A percentile compares a stretch with the other conserved stretches of the same genome.
phyloP scores from a whole-genome alignment of 345 rosid genomes.

The Moricandia arvensis region DNA sequence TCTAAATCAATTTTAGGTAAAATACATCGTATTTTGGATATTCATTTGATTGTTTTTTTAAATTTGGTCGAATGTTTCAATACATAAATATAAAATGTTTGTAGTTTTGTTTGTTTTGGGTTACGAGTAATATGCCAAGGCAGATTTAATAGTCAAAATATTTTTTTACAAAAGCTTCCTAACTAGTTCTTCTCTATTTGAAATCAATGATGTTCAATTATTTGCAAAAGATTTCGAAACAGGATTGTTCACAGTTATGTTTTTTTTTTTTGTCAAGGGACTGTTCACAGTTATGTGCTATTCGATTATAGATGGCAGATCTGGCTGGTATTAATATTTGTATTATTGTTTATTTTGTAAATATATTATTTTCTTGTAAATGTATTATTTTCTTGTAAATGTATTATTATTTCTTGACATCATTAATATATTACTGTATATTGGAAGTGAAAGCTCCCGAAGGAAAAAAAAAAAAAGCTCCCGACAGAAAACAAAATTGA shows the following conservation, averaged over 20 bases:
- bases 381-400: not conserved
- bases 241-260: not conserved
- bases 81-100: not conserved
- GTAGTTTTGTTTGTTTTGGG: not conserved
- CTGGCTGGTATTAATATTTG: constrained; percentile 2
- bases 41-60: not conserved
- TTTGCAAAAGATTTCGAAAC: constrained; percentile 7
- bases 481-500: constrained; percentile 22
- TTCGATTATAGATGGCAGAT: not conserved
- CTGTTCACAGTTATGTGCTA: not conserved
- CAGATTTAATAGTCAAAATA: not conserved
- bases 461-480: constrained; percentile 16
- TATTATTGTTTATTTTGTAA: not conserved
- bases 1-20: not conserved
- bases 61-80: not conserved
- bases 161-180: not conserved
- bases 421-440: constrained; percentile 23
- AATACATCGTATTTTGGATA: not conserved
- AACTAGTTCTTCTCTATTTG: constrained; percentile 13
- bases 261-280: too few relatives aligned
- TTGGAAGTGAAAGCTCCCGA: constrained; percentile 24
- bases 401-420: not conserved
- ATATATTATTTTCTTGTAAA: too few relatives aligned
- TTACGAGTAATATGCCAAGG: not conserved
- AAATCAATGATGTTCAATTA: constrained; percentile 15